These are phyloP conservation scores for Osmozyma mogii DNA, from an alignment of 805 yeast genomes.

Conservation along the genomic window DNA sequence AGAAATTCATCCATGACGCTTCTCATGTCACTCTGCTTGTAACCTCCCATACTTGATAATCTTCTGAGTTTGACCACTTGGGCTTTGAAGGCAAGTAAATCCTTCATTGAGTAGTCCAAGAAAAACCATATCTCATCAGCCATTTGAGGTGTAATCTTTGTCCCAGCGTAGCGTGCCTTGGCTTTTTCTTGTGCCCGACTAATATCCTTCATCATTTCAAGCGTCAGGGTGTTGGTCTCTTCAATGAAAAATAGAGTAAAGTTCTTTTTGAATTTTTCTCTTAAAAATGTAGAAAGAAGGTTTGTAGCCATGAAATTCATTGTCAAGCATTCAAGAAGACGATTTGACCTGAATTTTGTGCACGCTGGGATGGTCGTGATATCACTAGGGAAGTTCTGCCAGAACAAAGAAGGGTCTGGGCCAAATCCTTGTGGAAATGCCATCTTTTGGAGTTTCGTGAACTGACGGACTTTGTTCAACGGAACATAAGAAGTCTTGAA, in stretches of 20 bases:
- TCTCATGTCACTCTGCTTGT: constrained; percentile 27
- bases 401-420: constrained; percentile 11
- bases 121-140: constrained; percentile 40
- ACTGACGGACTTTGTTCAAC: constrained; percentile 6
- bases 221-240: constrained; percentile 21
- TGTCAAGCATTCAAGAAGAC: constrained; percentile 42
- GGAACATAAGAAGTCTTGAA: constrained; percentile 2
- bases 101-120: constrained; percentile 37
- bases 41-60: constrained; percentile 22
- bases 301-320: constrained; percentile 30
- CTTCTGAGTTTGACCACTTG: constrained; percentile 29
- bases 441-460: constrained; percentile 10
- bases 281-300: constrained; percentile 19
- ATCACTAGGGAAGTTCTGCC: constrained; percentile 19
- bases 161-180: constrained; percentile 14
- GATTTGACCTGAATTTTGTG: constrained; percentile 41
- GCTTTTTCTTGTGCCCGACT: constrained; percentile 11
- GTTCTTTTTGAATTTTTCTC: constrained; percentile 5
- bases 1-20: constrained; percentile 13
- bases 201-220: constrained; percentile 24
- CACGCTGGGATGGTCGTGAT: constrained; percentile 20
- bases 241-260: constrained; percentile 6
- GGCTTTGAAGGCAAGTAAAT: constrained; percentile 25
- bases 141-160: constrained; percentile 16
- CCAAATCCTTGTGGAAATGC: constrained; percentile 28